Percentiles rank a stretch among this genome's conserved stretches.
Evolutionary conservation across 345 rosid species (phyloP).

Genomic region (Firmiana major): DNA sequence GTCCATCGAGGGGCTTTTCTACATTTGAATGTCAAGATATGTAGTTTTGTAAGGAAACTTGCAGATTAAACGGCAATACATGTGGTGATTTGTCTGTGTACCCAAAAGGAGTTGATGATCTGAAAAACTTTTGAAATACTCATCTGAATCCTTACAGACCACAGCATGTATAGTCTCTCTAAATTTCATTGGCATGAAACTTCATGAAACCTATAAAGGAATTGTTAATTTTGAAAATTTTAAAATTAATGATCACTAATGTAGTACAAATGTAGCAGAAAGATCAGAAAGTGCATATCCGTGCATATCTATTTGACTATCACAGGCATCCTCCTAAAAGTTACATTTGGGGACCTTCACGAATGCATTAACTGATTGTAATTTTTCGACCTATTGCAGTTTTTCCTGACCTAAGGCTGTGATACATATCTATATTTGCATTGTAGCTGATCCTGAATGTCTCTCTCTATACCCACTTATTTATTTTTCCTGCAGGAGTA

Average conservation of each 20-base stretch:
- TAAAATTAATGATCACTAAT: too few species aligned
- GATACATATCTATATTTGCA: not conserved
- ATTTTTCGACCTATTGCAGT: not conserved
- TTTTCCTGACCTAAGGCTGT: not conserved
- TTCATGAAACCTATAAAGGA: not conserved
- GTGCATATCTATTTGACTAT: not conserved
- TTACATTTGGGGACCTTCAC: not conserved
- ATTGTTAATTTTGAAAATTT: too few species aligned
- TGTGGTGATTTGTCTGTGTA: not conserved
- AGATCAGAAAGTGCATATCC: not conserved
- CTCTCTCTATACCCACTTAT: not conserved
- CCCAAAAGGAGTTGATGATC: not conserved
- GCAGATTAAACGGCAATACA: not conserved
- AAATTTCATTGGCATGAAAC: not conserved
- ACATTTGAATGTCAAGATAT: not conserved
- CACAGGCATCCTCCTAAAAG: not conserved
- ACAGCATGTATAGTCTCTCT: not conserved
- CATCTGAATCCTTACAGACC: not conserved
- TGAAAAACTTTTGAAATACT: not conserved
- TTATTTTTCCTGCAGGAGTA: slow-evolving; percentile 1
- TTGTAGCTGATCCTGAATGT: not conserved
- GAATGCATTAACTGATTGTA: not conserved
- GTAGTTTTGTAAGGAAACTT: not conserved
- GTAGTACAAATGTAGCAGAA: not conserved
- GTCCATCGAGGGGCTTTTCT: not conserved